Conservation (phyloP, 352 stramenopile species). For the Phytophthora macrochlamydospora region DNA sequence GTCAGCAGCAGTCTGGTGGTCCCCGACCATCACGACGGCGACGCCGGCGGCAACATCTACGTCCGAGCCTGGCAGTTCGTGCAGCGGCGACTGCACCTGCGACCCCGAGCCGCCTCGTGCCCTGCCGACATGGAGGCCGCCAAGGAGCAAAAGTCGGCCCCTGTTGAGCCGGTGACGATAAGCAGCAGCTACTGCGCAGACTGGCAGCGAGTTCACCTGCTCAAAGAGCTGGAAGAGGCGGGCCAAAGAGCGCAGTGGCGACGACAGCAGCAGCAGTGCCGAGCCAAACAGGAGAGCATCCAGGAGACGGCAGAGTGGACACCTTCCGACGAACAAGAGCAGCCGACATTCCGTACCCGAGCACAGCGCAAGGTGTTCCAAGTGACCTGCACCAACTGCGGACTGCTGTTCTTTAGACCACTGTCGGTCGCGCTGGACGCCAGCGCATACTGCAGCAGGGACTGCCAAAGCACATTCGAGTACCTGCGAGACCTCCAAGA, state of each 20-base stretch:
- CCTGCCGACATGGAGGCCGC: conserved; percentile 23
- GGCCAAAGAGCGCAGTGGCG: conserved; percentile 24
- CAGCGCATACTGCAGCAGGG: conserved; percentile 56
- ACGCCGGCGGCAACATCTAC: conserved; percentile 30
- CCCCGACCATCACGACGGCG: conserved; percentile 1
- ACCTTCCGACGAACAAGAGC: conserved; percentile 9
- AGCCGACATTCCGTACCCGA: conserved; percentile 11
- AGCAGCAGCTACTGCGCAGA: conserved; percentile 20
- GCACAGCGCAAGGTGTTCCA: conserved; percentile 37
- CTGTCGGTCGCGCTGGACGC: conserved; percentile 28
- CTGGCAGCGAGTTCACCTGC: conserved; percentile 47
- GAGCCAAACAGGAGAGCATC: conserved; percentile 19
- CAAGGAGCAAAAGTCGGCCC: conserved; percentile 7
- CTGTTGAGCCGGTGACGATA: background rate
- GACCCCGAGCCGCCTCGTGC: conserved; percentile 36
- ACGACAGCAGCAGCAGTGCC: conserved; percentile 16
- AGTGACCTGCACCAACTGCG: conserved; percentile 58
- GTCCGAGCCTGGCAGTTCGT: conserved; percentile 44
- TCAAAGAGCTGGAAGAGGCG: conserved; percentile 46
- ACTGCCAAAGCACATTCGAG: conserved; percentile 68
- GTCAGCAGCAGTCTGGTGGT: conserved; percentile 8
- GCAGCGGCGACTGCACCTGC: conserved; percentile 42
- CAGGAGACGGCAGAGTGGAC: conserved; percentile 27
- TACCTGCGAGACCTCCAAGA: conserved; percentile 54
- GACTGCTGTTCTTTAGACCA: conserved; percentile 46